Conservation (phyloP, 371 early-diverging fungal genomes). For the Rhizopus stolonifer region DNA sequence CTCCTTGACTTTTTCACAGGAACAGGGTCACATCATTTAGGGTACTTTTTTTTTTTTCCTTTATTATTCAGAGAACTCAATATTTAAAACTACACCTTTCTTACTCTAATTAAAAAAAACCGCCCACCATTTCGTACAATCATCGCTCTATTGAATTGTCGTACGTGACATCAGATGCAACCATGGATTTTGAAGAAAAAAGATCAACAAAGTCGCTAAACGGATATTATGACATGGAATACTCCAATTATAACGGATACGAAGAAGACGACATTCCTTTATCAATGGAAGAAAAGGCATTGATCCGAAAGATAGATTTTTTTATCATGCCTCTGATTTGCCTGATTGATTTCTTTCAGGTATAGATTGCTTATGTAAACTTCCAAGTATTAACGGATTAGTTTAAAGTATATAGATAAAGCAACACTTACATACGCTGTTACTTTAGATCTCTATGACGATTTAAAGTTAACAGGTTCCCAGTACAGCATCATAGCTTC, state of each 20-base stretch:
- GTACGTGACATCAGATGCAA: slow-evolving; percentile 11
- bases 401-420: slow-evolving; percentile 42
- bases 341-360: slow-evolving; percentile 40
- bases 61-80: neutral
- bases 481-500: slow-evolving; percentile 37
- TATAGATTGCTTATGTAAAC: neutral
- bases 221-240: slow-evolving; percentile 9
- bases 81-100: neutral
- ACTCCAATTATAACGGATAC: slow-evolving; percentile 10
- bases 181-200: slow-evolving; percentile 15
- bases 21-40: no score
- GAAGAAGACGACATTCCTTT: slow-evolving; percentile 15
- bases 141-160: slow-evolving; percentile 13
- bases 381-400: neutral
- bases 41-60: neutral
- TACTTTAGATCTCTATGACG: slow-evolving; percentile 29
- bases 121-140: slow-evolving; percentile 13
- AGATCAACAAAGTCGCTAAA: slow-evolving; percentile 13
- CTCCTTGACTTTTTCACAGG: no score
- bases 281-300: slow-evolving; percentile 28
- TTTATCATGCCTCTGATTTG: slow-evolving; percentile 42
- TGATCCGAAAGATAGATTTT: slow-evolving; percentile 38
- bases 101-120: no score
- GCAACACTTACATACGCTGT: slow-evolving; percentile 42
- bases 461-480: slow-evolving; percentile 23